Evolutionary conservation across 148 eudicot species (phyloP).

Genomic region (Chenopodium berlandieri): DNA sequence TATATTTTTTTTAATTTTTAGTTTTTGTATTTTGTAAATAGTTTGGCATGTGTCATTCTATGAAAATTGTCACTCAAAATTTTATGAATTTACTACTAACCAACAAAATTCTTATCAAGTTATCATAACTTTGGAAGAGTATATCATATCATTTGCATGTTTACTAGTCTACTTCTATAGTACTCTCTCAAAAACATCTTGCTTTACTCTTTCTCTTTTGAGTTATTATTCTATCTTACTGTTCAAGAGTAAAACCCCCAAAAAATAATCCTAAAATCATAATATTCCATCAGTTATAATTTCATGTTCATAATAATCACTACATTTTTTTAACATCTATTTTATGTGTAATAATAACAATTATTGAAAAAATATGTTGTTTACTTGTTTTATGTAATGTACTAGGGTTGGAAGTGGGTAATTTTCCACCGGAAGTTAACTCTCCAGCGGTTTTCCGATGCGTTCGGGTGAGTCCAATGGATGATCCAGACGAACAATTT

Average conservation of each 20-base stretch:
- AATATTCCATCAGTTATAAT: too few relatives aligned
- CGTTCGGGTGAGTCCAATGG: conserved; percentile 67
- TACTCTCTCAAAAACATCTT: neutral
- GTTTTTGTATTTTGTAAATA: too few relatives aligned
- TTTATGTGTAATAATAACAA: too few relatives aligned
- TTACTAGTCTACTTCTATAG: conserved; percentile 30
- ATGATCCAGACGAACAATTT: conserved; percentile 66
- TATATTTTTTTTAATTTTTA: too few relatives aligned
- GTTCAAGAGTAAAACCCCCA: neutral
- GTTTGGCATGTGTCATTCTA: conserved; percentile 14
- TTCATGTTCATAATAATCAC: too few relatives aligned
- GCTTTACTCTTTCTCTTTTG: conserved; percentile 17
- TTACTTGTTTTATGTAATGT: neutral
- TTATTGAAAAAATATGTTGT: too few relatives aligned
- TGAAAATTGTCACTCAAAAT: neutral
- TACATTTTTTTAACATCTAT: too few relatives aligned
- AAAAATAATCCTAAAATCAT: too few relatives aligned
- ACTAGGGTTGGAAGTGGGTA: conserved; percentile 51
- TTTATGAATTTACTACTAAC: neutral
- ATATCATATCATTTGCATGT: conserved; percentile 35
- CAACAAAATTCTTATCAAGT: conserved; percentile 12
- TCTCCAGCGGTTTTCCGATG: conserved; percentile 78
- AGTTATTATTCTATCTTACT: neutral
- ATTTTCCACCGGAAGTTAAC: conserved; percentile 74
- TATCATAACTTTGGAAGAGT: neutral